Evolutionary conservation across 345 rosid species (phyloP), one percentile per base, ranked within the genome.

Genomic region (Populus tremula): DNA sequence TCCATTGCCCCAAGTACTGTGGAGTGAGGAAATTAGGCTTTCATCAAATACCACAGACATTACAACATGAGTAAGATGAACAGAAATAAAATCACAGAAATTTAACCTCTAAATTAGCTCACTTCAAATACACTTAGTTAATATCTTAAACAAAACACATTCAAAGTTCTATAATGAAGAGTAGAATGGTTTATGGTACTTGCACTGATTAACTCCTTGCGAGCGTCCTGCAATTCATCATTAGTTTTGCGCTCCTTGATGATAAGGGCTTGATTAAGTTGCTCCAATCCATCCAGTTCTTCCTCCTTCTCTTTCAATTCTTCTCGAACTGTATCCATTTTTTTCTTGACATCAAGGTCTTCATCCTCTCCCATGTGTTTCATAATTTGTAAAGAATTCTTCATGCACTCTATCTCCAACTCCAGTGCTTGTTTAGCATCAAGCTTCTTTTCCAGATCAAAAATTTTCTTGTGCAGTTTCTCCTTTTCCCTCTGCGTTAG

Each of bases 381-480:
- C 92, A 87, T 87, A 50, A 91, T 89, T 78, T 88, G 80, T 76
- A 86, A 71, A 23, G 84, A 83, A 5, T 96, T 93, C 75, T 83
- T 91, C 87, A 90, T 61, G 4, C 89, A 86, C 91, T 92, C 88
- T 70, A 90, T 90, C 87, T 91, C 97, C 85, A 91, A 81, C 80
- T 92, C 96, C 77, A 90, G 27, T 10, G 89, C 88, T 86, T 90
- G 98, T 69, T 80, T 90, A n/a, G 82, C 88, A 82, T 90, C 90
- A 8, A 94, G 83, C 56, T 84, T 69, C 70, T 81, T 79, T 74
- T 92, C 88, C 43, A 91, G 82, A 64, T 87, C 86, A 78, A 82
- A 54, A 38, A 93, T 88, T 79, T 88, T 70, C 77, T 65, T 75
- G 69, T 80, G 94, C 5, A 89, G 82, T 74, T 85, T 77, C 84